A percentile compares a stretch with the other conserved stretches of the same genome.
phyloP scores from a whole-genome alignment of 2,329 filamentous ascomycete genomes.

The Ophiostoma sp. region DNA sequence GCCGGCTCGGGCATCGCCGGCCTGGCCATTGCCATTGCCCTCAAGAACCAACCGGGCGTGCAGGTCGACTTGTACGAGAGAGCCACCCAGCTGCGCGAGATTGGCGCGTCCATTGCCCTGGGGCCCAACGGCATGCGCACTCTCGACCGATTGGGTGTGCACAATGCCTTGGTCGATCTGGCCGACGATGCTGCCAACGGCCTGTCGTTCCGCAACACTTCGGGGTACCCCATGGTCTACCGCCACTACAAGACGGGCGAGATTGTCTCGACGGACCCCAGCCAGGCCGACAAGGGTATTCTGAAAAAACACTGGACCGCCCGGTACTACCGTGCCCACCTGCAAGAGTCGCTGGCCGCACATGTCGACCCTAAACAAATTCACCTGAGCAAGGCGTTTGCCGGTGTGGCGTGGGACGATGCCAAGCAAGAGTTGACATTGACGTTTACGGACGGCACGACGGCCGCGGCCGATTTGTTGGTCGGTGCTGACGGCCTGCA shows the following conservation, averaged over 20 bases:
- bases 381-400: conserved; percentile 46
- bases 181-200: conserved; percentile 34
- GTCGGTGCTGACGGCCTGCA: conserved; percentile 57
- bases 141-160: conserved; percentile 51
- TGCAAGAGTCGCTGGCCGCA: conserved; percentile 50
- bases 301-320: conserved; percentile 44
- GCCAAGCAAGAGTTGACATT: conserved; percentile 38
- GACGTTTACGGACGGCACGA: conserved; percentile 50
- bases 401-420: conserved; percentile 38
- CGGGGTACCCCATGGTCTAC: conserved; percentile 48
- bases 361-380: conserved; percentile 46
- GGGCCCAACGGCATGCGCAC: conserved; percentile 56
- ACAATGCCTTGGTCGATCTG: conserved; percentile 42
- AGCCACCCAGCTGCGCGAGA: conserved; percentile 47
- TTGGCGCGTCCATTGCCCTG: conserved; percentile 51
- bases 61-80: conserved; percentile 49
- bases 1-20: conserved; percentile 37
- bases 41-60: conserved; percentile 28
- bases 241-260: conserved; percentile 47
- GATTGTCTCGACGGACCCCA: conserved; percentile 46
- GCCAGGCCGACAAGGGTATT: conserved; percentile 42
- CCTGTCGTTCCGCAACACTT: conserved; percentile 44
- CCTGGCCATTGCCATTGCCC: conserved; percentile 39
- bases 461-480: conserved; percentile 47
- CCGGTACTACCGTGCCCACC: conserved; percentile 50